These are phyloP conservation scores for Pleurotus pulmonarius DNA, from an alignment of 768 basidiomycete genomes.

Conservation along the genomic window DNA sequence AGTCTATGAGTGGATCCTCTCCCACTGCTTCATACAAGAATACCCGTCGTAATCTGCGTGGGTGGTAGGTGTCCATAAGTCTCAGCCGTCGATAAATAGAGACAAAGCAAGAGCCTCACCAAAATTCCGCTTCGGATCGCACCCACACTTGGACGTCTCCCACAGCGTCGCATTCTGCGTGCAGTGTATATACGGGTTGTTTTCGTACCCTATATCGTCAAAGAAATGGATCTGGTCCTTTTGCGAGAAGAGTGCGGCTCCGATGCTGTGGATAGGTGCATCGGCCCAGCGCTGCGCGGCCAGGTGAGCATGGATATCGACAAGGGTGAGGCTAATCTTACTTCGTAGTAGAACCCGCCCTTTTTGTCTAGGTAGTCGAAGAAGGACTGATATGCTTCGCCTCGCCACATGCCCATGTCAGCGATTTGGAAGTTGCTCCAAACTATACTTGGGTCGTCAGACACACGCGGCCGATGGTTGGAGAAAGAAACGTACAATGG, in stretches of 20 bases:
- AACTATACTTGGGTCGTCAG: neutral
- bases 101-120: no score
- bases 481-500: slow-evolving; percentile 42
- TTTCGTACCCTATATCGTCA: slow-evolving; percentile 73
- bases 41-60: slow-evolving; percentile 58
- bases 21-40: slow-evolving; percentile 57
- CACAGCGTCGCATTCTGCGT: slow-evolving; percentile 42
- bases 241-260: slow-evolving; percentile 53
- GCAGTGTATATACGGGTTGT: slow-evolving; percentile 73
- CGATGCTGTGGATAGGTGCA: slow-evolving; percentile 69
- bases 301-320: neutral
- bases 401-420: slow-evolving; percentile 60
- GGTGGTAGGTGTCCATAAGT: no score
- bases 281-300: slow-evolving; percentile 43
- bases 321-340: slow-evolving; percentile 23
- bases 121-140: slow-evolving; percentile 53
- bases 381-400: slow-evolving; percentile 61
- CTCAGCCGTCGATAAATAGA: no score
- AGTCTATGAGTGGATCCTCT: slow-evolving; percentile 15
- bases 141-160: slow-evolving; percentile 59
- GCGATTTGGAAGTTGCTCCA: slow-evolving; percentile 64
- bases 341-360: slow-evolving; percentile 71
- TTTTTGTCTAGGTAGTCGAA: slow-evolving; percentile 58
- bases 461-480: neutral
- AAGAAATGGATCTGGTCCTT: slow-evolving; percentile 72